Conservation (phyloP, 345 rosid genomes). For the Cardamine resedifolia region DNA sequence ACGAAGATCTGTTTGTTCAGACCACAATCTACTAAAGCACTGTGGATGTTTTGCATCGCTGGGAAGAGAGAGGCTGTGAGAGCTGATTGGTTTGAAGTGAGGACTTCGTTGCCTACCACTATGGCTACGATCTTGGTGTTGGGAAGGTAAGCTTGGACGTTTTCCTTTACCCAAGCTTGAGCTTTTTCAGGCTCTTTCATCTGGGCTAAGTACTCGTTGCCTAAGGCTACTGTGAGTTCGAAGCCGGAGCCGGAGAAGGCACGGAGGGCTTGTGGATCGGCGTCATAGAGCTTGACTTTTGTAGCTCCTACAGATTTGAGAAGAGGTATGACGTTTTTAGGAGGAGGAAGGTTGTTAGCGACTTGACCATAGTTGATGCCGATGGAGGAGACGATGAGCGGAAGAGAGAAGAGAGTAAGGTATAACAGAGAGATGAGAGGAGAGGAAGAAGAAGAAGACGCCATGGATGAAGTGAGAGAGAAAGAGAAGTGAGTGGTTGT, state of each 20-base stretch:
- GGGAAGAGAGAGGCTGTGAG: constrained; percentile 64
- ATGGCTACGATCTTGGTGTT: constrained; percentile 85
- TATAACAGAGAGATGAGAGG: constrained; percentile 12
- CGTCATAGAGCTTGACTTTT: constrained; percentile 86
- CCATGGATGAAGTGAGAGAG: constrained; percentile 33
- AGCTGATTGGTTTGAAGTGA: constrained; percentile 68
- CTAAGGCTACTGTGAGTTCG: constrained; percentile 75
- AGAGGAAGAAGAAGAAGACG: constrained; percentile 22
- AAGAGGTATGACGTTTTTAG: constrained; percentile 72
- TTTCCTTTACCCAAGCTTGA: constrained; percentile 62
- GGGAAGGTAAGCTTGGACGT: constrained; percentile 76
- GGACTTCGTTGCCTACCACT: constrained; percentile 82
- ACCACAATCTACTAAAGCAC: constrained; percentile 62
- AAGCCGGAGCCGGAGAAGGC: constrained; percentile 82
- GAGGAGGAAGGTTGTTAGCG: constrained; percentile 83
- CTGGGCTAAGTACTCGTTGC: constrained; percentile 61
- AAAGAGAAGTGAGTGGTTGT: constrained; percentile 22
- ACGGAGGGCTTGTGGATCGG: constrained; percentile 73
- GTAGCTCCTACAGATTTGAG: constrained; percentile 90
- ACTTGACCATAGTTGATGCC: constrained; percentile 97
- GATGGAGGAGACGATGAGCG: constrained; percentile 49
- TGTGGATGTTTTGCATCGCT: constrained; percentile 74
- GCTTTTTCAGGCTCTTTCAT: constrained; percentile 68
- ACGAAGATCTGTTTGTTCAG: constrained; percentile 76
- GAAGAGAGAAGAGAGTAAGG: constrained; percentile 32